Base-by-base conservation (phyloP, 73 alveolate genomes). In the Stentor coeruleus region DNA sequence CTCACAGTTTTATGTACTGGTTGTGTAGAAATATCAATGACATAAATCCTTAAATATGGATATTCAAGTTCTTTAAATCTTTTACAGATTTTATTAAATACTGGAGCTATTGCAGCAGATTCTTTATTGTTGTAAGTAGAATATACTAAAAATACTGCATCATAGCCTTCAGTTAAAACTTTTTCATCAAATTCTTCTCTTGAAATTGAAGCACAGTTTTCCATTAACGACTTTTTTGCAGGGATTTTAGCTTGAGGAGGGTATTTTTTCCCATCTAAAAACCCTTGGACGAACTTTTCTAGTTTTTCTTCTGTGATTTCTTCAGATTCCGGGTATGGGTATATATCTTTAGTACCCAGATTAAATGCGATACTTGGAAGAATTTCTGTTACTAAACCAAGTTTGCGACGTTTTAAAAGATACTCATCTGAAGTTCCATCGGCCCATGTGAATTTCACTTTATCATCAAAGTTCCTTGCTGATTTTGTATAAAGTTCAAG, bases 161-260 rank as follows among this genome's bases (percentile, higher is more conserved):
- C 81, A 66, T 30, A 66, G 49, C 81, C 81, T 66, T 66, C 81
- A 33, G 30, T 28, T 15, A 66, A 30, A 20, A 36, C 81, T n/a
- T 30, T 14, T 33, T 66, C 49, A 1, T 66, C 81, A 66, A 66
- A 66, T 15, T 20, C 35, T 66, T 66, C 49, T 28, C 81, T 33
- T 0, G 49, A n/a, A n/a, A n/a, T n/a, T n/a, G n/a, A n/a, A 55
- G 72, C 72, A 15, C 20, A 55, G 72, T 55, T n/a, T 15, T 15
- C 72, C 20, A 15, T 55, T 55, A 15, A 55, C 15, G 26, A 15
- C 20, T 55, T n/a, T 55, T 55, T n/a, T 15, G 72, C 20, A 55
- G n/a, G n/a, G 26, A 15, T 55, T 55, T 55, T 15, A 55, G 72
- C 72, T 15, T n/a, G 15, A 15, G 15, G 72, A 55, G 72, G 72